These are phyloP conservation scores for Metrosideros polymorpha DNA, from an alignment of 441 rosid genomes.

Conservation along the genomic window DNA sequence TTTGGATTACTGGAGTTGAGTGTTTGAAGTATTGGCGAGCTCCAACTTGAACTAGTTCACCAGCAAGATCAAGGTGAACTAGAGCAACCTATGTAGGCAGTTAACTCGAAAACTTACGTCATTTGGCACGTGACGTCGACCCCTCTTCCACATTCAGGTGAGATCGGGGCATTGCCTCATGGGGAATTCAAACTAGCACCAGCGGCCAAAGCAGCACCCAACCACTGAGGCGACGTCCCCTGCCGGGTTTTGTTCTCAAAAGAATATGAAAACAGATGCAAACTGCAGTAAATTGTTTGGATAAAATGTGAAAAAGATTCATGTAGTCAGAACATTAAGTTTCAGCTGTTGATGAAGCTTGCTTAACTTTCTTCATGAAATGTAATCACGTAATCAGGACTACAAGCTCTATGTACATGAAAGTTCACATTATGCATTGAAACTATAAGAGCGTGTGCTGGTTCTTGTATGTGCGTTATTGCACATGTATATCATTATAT, in stretches of 20 bases:
- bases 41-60: not conserved
- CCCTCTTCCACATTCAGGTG: not conserved
- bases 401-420: not conserved
- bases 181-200: not conserved
- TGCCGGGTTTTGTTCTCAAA: not conserved
- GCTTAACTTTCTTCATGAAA: not conserved
- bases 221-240: not conserved
- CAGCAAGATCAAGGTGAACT: not conserved
- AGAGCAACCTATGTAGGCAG: not conserved
- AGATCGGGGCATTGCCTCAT: not conserved
- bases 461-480: not conserved
- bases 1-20: not conserved
- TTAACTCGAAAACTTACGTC: too few species aligned
- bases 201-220: not conserved
- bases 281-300: not conserved
- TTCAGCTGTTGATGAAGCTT: not conserved
- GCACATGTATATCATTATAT: not conserved
- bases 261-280: not conserved
- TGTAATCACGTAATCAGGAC: not conserved
- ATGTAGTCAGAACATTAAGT: not conserved
- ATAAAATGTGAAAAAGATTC: not conserved
- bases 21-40: not conserved
- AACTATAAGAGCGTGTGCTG: not conserved
- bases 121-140: too few species aligned
- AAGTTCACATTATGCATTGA: not conserved